Percentiles rank a stretch among this genome's conserved stretches.
These are phyloP conservation scores for Oryza glumipatula DNA, from an alignment of 176 grass and related monocot species.

Conservation along the genomic window DNA sequence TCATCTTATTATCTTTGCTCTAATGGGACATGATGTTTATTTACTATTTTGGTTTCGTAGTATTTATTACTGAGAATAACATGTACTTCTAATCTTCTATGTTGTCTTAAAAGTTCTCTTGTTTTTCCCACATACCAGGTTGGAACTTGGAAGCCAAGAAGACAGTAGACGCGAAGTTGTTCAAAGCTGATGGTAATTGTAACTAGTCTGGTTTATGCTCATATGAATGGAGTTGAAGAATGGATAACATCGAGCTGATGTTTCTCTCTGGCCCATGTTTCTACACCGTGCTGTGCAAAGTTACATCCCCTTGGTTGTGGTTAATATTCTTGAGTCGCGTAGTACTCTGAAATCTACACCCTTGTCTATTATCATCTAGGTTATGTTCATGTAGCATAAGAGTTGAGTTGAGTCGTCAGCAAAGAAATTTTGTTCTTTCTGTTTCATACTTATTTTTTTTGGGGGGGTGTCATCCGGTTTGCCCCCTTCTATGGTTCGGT, in stretches of 20 bases:
- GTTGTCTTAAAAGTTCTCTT: background rate
- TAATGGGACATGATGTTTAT: background rate
- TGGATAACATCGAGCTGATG: conserved; percentile 57
- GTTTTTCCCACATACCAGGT: conserved; percentile 1
- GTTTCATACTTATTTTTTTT: conserved; percentile 25
- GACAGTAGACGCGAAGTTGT: conserved; percentile 32
- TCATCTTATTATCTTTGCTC: too few relatives aligned
- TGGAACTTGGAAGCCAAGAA: conserved; percentile 41
- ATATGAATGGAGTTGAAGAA: conserved; percentile 32
- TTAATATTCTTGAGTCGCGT: conserved; percentile 45
- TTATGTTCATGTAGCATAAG: conserved; percentile 54
- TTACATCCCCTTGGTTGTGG: conserved; percentile 48
- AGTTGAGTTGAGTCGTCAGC: conserved; percentile 44
- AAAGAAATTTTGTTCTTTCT: conserved; percentile 54
- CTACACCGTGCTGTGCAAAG: conserved; percentile 48
- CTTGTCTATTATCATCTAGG: conserved; percentile 50
- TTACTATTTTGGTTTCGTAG: background rate
- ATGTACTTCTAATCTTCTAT: background rate
- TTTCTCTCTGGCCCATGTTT: conserved; percentile 26
- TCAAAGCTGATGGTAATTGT: conserved; percentile 42
- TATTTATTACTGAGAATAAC: background rate
- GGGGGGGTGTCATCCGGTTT: conserved; percentile 2
- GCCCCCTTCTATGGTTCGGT: conserved; percentile 26
- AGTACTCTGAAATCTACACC: conserved; percentile 12
- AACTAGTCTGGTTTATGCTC: conserved; percentile 44